Evolutionary conservation across 192 early-diverging fungal genomes (phyloP).

Genomic region (Ambispora gerdemannii): DNA sequence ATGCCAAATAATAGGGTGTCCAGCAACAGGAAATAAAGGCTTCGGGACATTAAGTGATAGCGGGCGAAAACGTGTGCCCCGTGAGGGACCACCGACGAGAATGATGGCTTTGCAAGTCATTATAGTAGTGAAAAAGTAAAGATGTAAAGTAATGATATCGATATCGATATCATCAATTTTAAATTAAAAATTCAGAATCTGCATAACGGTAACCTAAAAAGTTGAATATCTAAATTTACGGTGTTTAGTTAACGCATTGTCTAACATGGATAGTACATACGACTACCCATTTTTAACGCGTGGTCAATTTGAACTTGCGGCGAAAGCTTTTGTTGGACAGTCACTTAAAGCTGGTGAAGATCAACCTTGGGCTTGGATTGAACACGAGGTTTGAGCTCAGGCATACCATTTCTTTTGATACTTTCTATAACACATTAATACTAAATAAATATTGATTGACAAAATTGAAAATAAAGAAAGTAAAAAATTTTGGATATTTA

Average conservation of each 20-base stretch:
- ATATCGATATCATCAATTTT: no score
- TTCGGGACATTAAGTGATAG: constrained; percentile 94
- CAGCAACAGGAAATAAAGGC: constrained; percentile 98
- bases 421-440: neutral
- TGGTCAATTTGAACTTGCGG: constrained; percentile 20
- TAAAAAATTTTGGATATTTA: constrained; percentile 27
- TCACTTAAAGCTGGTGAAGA: constrained; percentile 1
- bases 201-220: no score
- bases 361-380: constrained; percentile 24
- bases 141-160: no score
- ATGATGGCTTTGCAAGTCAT: constrained; percentile 81
- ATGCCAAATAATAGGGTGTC: constrained; percentile 94
- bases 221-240: no score
- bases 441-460: neutral
- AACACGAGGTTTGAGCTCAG: constrained; percentile 20
- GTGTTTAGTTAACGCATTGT: no score
- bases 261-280: no score
- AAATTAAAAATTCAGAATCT: no score
- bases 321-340: constrained; percentile 28
- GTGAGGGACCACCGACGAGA: constrained; percentile 95
- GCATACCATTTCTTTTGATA: neutral
- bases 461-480: constrained; percentile 8
- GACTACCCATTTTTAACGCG: constrained; percentile 28
- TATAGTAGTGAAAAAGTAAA: no score
- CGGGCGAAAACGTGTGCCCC: constrained; percentile 96